Evolutionary conservation across 352 stramenopile genomes (phyloP), one percentile per base, ranked within the genome.

Genomic region (Phytopythium mirpurense): DNA sequence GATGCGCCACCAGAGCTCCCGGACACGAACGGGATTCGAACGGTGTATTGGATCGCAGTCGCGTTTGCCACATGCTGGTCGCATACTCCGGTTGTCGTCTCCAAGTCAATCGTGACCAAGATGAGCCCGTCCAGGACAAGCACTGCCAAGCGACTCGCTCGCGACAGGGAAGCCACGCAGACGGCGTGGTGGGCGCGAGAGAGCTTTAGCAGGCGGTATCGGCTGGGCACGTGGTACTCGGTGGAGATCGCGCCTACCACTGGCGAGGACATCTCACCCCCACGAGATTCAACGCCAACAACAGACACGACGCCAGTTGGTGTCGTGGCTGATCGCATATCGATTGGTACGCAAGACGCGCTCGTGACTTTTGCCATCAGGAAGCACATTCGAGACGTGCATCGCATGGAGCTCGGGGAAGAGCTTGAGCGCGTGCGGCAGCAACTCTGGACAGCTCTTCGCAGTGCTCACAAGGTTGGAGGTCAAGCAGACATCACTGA

Each of bases 161-260:
- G 72, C 12, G 78, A 81, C 3, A 63, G 76, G 38, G 76, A 79
- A 29, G 57, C 52, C 9, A 68, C 74, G 3, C 57, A 78, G 7
- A 90, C 67, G 1, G 68, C 71, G 18, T 93, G 81, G 83, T 93
- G 83, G 83, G 81, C 77, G 0, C 72, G 78, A n/a, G 83, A 93
- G 54, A 86, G 74, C 23, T 90, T 73, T 49, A 91, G 81, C 51
- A 67, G 83, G 15, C 79, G 69, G 51, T 90, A 86, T 51, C 72
- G 80, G 1, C 55, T 92, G 9, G 83, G 83, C 2, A 86, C 81
- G 1, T 94, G 81, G 83, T 94, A 88, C 47, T 69, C 65, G 0
- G 69, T 68, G 0, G 78, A 89, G n/a, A 60, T 86, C 5, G 51
- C 61, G 16, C 14, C 55, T 11, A 49, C 65, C n/a, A 35, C 63